Evolutionary conservation across 768 basidiomycete species (phyloP).

Genomic region (Gymnopilus junonius): DNA sequence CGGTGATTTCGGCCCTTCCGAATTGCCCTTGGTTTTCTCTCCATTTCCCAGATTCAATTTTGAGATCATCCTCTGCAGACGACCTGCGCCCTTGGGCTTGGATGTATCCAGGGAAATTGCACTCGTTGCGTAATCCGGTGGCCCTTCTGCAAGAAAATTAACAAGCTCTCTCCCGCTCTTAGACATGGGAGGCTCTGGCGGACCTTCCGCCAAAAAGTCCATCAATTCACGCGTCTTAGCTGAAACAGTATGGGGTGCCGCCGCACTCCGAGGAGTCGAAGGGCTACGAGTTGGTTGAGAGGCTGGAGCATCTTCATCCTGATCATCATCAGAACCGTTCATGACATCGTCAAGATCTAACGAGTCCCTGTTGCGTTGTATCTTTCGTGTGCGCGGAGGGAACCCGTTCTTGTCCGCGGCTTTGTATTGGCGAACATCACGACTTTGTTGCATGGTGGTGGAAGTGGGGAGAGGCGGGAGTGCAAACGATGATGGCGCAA

Average conservation of each 20-base stretch:
- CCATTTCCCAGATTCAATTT: constrained; percentile 60
- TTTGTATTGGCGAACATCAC: constrained; percentile 24
- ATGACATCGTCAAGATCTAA: constrained; percentile 78
- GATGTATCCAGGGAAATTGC: constrained; percentile 38
- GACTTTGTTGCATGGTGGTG: constrained; percentile 32
- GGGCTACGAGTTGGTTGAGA: constrained; percentile 24
- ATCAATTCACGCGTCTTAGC: constrained; percentile 57
- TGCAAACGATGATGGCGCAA: constrained; percentile 30
- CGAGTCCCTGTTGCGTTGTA: constrained; percentile 65
- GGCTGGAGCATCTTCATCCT: constrained; percentile 25
- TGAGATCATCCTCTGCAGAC: constrained; percentile 84
- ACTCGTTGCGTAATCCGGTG: constrained; percentile 45
- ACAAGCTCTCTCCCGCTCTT: constrained; percentile 52
- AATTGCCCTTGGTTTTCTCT: constrained; percentile 37
- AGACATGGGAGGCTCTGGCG: constrained; percentile 52
- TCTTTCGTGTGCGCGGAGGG: constrained; percentile 54
- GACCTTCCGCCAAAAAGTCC: constrained; percentile 59
- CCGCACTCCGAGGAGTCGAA: constrained; percentile 23
- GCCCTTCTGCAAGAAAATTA: constrained; percentile 63
- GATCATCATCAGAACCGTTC: constrained; percentile 70
- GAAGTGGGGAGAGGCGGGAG: constrained; percentile 26
- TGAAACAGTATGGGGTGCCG: constrained; percentile 36
- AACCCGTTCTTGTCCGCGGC: constrained; percentile 35
- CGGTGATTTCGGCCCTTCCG: constrained; percentile 23
- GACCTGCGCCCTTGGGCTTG: constrained; percentile 58